Base-by-base conservation (phyloP, 2,329 filamentous ascomycete genomes). In the Bipolaris gigantea region DNA sequence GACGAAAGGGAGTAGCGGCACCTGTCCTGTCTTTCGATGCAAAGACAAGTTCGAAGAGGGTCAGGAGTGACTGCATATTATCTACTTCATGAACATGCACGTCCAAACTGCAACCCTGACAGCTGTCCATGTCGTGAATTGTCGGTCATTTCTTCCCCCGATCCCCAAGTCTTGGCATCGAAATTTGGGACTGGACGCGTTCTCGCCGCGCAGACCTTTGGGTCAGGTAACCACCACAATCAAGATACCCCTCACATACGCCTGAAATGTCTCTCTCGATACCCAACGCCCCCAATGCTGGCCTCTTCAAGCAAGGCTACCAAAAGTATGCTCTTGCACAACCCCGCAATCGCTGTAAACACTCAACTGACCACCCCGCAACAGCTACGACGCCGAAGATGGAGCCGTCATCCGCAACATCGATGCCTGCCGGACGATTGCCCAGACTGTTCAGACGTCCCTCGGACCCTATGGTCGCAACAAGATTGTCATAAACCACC, bases 401-500 rank as follows among this genome's bases (percentile, higher is more conserved):
- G 94, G 94, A 75, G 95, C 94, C 65, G 92, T 99, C 65, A 84
- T 97, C 63, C 92, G 94, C 73, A 99, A 99, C 78, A 97, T 99
- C 79, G 95, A 99, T 74, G 94, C 95, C 75, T 99, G 94, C 81
- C 86, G 92, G 63, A 90, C 94, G 64, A 97, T 99, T 77, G 87
- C 94, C 55, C 90, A 89, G 70, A 99, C 94, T 48, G 94, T 99
- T 45, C 92, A 96, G 81, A 97, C 94, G 53, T 97, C 94, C 41
- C 85, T 99, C 33, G 95, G 94, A 48, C 94, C 94, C 56, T 97
- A 96, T 78, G 94, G 94, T 72, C 90, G 94, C 78, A 99, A 99
- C 83, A 99, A 99, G 82, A 92, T 99, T 73, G 91, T 99, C 80
- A 97, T 99, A 83, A 99, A 99, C 83, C 95, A 99, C 80, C 84